These are phyloP conservation scores for Kazachstania martiniae DNA, from an alignment of 805 yeast genomes.

Conservation along the genomic window DNA sequence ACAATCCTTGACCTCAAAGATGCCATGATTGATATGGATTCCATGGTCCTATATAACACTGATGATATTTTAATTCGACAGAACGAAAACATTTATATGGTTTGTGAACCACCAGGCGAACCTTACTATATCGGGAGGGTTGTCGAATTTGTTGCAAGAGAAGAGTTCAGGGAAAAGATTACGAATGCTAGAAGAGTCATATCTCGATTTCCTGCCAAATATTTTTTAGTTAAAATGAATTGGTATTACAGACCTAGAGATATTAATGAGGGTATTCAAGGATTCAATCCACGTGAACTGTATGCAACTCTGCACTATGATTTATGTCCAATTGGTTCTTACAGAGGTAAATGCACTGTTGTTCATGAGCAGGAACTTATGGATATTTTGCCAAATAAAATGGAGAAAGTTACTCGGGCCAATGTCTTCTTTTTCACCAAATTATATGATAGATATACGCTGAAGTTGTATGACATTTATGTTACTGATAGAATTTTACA, in stretches of 20 bases:
- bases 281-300: conserved; percentile 56
- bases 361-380: conserved; percentile 56
- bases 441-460: conserved; percentile 77
- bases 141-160: conserved; percentile 49
- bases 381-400: conserved; percentile 31
- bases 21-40: conserved; percentile 26
- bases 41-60: conserved; percentile 17
- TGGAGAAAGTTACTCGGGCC: conserved; percentile 43
- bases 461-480: conserved; percentile 67
- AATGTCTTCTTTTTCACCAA: conserved; percentile 76
- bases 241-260: conserved; percentile 91
- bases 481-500: conserved; percentile 49
- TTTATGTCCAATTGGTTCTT: conserved; percentile 62
- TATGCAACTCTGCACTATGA: conserved; percentile 84
- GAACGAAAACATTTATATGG: conserved; percentile 63
- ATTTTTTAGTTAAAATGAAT: conserved; percentile 58
- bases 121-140: conserved; percentile 85
- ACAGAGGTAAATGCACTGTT: conserved; percentile 67
- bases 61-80: conserved; percentile 16
- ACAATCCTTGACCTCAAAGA: conserved; percentile 30
- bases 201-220: conserved; percentile 36
- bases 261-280: conserved; percentile 45
- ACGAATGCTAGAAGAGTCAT: conserved; percentile 5
- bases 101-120: conserved; percentile 89
- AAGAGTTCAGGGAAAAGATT: conserved; percentile 13